Evolutionary conservation across 2,329 filamentous ascomycete genomes (phyloP), one percentile per base, ranked within the genome.

Genomic region (Phyllosticta citrichinensis): DNA sequence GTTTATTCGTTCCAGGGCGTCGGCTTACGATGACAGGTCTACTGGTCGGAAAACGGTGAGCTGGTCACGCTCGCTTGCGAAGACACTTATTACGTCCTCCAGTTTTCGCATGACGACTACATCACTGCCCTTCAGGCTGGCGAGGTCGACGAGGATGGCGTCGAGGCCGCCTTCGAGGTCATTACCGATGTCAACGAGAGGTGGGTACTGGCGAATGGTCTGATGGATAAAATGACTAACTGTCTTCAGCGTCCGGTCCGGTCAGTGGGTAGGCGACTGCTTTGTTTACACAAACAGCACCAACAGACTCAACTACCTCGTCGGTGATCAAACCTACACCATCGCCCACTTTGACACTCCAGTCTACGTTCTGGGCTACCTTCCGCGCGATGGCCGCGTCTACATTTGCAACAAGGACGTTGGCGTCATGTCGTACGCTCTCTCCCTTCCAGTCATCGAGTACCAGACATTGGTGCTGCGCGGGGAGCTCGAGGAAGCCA

Each of bases 201-300:
- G 86, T 88, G 12, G 30, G 24, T 22, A 6, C 12, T 22, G 61
- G 27, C 27, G 27, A 30, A 30, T 8, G 5, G 22, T 20, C 17
- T 12, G 56, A 22, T 63, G 73, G 68, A 69, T 67, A 67, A 62
- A 52, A 12, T 20, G 3, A 22, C 54, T 61, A 6, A 61, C 25
- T 54, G 27, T 17, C 35, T 20, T 60, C 64, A 90, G 87, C 65
- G 91, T 97, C 57, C 88, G 90, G 65, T 97, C 93, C 20, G 94
- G 93, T 67, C 89, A 96, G 78, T 99, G 94, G 94, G 89, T 99
- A 62, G 94, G 94, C 64, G 94, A 99, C 78, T 96, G 93, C 79
- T 96, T 99, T 81, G 92, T 97, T 73, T 99, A 97, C 82, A 97
- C 94, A 60, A 97, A 96, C 81, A 89, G 83, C 74, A 96, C 92